Evolutionary conservation across 345 rosid genomes (phyloP).

Genomic region (Dipteronia sinensis): DNA sequence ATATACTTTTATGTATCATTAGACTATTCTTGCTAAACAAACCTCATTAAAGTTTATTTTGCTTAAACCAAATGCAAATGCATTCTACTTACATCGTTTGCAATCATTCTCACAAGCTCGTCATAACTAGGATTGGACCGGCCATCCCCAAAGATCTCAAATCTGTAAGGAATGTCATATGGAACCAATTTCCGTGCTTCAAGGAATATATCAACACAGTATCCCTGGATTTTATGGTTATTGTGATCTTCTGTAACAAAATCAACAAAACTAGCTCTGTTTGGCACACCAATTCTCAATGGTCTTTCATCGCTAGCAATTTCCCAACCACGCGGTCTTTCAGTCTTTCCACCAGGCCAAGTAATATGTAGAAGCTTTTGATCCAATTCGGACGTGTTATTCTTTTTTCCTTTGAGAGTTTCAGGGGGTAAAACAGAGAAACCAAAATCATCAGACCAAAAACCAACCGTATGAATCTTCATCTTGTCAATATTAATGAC

Average conservation of each 20-base stretch:
- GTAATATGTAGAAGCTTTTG: slow-evolving; percentile 57
- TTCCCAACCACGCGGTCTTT: slow-evolving; percentile 86
- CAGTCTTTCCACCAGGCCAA: slow-evolving; percentile 80
- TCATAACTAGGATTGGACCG: slow-evolving; percentile 63
- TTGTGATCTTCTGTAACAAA: slow-evolving; percentile 58
- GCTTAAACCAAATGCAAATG: background rate
- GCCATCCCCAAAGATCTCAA: slow-evolving; percentile 70
- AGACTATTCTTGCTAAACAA: slow-evolving; percentile 9
- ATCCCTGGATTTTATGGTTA: slow-evolving; percentile 60
- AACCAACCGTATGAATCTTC: slow-evolving; percentile 58
- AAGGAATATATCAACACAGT: slow-evolving; percentile 72
- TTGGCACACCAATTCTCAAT: slow-evolving; percentile 77
- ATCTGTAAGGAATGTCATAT: slow-evolving; percentile 67
- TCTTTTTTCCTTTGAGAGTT: slow-evolving; percentile 27
- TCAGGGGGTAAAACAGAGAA: slow-evolving; percentile 58
- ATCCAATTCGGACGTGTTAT: slow-evolving; percentile 28
- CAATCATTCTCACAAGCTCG: slow-evolving; percentile 52
- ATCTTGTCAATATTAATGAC: slow-evolving; percentile 60
- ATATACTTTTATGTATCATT: background rate
- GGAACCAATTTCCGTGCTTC: slow-evolving; percentile 71
- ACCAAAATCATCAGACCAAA: slow-evolving; percentile 61
- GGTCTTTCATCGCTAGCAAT: slow-evolving; percentile 63
- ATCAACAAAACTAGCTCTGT: slow-evolving; percentile 70
- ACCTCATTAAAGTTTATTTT: background rate
- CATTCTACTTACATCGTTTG: slow-evolving; percentile 56